Evolutionary conservation across 257 asterid species (phyloP), one percentile per base, ranked within the genome.

Genomic region (Sherardia arvensis): DNA sequence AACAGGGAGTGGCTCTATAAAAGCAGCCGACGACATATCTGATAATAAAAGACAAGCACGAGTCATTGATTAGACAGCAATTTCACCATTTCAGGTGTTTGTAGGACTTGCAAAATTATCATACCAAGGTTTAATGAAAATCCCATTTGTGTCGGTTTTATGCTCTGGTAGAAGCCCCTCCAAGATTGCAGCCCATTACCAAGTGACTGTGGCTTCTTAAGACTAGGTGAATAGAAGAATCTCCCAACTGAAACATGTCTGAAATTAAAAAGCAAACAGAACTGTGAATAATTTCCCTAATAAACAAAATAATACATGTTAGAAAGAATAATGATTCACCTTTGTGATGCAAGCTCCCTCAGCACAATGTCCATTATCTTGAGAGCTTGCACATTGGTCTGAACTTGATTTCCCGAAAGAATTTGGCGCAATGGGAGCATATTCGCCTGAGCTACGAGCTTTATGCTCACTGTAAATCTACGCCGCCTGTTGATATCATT

Each of bases 91-190:
- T 56, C 53, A n/a, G 45, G 34, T 18, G 20, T 15, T 6, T 29
- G 17, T 20, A 11, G 51, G 49, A 28, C 23, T 33, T 12, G 11
- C 21, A 47, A 17, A 10, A 23, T 32, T 21, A 29, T 32, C 73
- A 17, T 57, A 76, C 81, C 81, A 61, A 69, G 72, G 43, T 80
- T 80, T 30, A 80, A 36, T 8, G 83, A 72, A 67, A 80, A 43
- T 12, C 85, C 83, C 85, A 80, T 77, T 69, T 80, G 83, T 29
- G 85, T 80, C 28, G 80, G 85, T 59, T 80, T 78, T 36, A 80
- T 72, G 33, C 79, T 77, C 63, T 80, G 85, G 65, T 80, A 80
- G 72, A 80, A 80, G 53, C 85, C 85, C 22, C 81, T 76, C 85
- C 85, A 80, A 62, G 83, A 74, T 65, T 80, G 77, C 12, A 77